A percentile compares a stretch with the other conserved stretches of the same genome.
These are phyloP conservation scores for Fusarium chuoi DNA, from an alignment of 2,329 filamentous ascomycete species.

Conservation along the genomic window DNA sequence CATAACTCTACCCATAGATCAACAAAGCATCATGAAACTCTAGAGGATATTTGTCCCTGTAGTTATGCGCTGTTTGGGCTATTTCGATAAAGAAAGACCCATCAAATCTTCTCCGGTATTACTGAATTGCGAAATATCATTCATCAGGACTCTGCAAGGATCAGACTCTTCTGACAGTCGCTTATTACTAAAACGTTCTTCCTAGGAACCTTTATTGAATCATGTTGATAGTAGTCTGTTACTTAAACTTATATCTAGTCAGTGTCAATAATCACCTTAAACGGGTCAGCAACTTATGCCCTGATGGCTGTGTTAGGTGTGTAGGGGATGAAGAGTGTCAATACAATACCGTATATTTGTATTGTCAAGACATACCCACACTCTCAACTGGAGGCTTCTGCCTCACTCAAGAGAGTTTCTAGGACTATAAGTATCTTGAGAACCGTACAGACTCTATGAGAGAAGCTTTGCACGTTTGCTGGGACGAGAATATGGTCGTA, in stretches of 20 bases:
- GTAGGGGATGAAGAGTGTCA: neutral
- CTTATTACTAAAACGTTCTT: neutral
- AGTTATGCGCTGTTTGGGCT: neutral
- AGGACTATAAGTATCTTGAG: fast-evolving
- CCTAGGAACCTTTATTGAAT: no score
- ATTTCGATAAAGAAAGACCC: no score
- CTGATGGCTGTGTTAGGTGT: no score
- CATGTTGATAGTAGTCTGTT: neutral
- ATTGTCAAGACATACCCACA: neutral
- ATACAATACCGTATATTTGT: neutral
- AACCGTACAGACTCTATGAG: no score
- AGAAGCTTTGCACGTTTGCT: neutral
- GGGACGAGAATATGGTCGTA: neutral
- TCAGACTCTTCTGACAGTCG: neutral
- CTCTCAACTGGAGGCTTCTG: neutral
- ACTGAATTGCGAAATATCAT: neutral
- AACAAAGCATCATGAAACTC: neutral
- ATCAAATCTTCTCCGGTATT: neutral
- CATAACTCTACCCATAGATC: no score
- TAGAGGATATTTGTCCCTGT: neutral
- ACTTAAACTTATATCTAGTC: neutral
- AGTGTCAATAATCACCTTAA: no score
- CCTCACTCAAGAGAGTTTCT: no score
- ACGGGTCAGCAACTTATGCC: neutral
- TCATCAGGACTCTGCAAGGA: neutral